Conservation (phyloP, 495 filamentous ascomycete genomes). For the Hamigera avellanea region DNA sequence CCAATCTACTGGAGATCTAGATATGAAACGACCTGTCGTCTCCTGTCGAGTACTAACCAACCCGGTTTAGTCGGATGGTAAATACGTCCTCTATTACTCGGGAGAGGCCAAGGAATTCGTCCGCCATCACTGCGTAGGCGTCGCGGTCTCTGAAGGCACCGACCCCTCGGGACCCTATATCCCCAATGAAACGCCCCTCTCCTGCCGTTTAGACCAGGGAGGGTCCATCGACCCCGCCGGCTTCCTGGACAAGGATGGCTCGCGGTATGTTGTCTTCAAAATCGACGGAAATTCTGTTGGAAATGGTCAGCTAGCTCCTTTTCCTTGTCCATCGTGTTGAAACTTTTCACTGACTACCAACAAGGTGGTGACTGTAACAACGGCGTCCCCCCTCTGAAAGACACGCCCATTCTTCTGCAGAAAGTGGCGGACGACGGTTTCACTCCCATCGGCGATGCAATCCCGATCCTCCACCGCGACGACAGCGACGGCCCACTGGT, state of each 20-base stretch:
- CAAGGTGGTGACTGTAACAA: conserved; percentile 49
- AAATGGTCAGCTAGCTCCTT: too few species aligned
- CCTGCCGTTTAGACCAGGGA: conserved; percentile 38
- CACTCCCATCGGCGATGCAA: conserved; percentile 36
- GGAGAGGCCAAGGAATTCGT: conserved; percentile 26
- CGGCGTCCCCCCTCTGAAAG: conserved; percentile 28
- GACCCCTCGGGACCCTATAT: conserved; percentile 40
- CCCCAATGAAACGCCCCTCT: conserved; percentile 29
- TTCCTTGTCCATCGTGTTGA: too few species aligned
- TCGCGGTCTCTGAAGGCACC: conserved; percentile 27
- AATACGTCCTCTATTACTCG: conserved; percentile 50
- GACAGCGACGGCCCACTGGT: conserved; percentile 46
- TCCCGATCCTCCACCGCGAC: conserved; percentile 43
- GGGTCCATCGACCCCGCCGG: conserved; percentile 49
- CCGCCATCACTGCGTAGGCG: conserved; percentile 43
- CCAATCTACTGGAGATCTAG: too few species aligned
- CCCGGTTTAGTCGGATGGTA: conserved; percentile 24
- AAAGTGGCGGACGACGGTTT: conserved; percentile 38
- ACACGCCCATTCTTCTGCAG: conserved; percentile 52
- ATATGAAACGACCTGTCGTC: not conserved
- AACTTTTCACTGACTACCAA: too few species aligned
- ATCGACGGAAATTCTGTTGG: conserved; percentile 41
- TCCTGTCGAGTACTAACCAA: conserved; percentile 2
- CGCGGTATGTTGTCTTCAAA: conserved; percentile 45
- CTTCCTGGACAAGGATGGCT: conserved; percentile 39